Evolutionary conservation across 1,284 basidiomycete genomes (phyloP).

Genomic region (Pyrrhoderma noxium): DNA sequence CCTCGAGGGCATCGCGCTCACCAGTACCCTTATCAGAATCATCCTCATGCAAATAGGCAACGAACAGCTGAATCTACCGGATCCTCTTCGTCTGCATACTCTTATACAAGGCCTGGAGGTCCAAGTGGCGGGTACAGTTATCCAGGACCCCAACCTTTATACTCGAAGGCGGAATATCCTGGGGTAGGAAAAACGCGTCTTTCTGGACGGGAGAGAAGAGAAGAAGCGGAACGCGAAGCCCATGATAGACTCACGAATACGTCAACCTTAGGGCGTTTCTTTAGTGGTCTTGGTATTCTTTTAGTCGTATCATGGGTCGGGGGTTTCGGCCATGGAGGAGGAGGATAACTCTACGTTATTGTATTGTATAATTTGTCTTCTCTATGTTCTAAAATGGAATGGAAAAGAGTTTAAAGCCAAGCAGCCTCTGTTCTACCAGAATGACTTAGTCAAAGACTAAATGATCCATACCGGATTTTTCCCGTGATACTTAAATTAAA

Average conservation of each 20-base stretch:
- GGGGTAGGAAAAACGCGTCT: neutral
- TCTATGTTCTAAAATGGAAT: no score
- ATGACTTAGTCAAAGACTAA: no score
- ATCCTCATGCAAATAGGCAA: neutral
- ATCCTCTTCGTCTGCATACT: neutral
- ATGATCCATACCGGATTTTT: no score
- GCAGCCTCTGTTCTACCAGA: no score
- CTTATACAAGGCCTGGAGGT: neutral
- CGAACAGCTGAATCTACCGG: neutral
- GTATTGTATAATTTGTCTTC: no score
- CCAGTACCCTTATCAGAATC: slow-evolving; percentile 10
- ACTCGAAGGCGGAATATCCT: neutral
- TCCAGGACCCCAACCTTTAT: neutral
- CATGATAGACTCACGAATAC: slow-evolving; percentile 7
- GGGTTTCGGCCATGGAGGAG: slow-evolving; percentile 6
- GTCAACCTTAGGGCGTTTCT: slow-evolving; percentile 10
- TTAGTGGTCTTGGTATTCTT: slow-evolving; percentile 10
- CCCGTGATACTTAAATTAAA: no score
- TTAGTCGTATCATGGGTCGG: slow-evolving; percentile 14
- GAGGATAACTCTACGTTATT: neutral
- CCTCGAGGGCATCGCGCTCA: slow-evolving; percentile 22
- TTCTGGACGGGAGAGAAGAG: neutral
- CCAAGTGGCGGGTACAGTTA: neutral
- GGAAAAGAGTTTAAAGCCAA: no score
- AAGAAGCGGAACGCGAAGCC: slow-evolving; percentile 5